phyloP scores from a whole-genome alignment of 306 rosid species.

The Begonia masoniana region DNA sequence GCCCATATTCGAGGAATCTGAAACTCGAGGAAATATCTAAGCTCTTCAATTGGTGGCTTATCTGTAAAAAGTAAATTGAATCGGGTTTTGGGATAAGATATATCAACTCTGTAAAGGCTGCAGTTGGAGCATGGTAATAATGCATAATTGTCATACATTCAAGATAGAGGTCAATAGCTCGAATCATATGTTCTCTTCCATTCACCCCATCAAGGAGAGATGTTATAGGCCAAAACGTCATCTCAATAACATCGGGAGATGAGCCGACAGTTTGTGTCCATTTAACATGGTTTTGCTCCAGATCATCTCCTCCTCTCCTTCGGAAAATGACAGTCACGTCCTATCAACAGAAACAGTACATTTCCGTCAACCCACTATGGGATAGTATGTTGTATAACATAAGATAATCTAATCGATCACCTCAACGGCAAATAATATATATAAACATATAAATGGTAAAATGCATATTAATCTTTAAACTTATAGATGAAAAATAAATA shows the following conservation, averaged over 20 bases:
- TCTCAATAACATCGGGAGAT: slow-evolving; percentile 67
- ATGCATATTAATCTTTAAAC: too few species aligned
- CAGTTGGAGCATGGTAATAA: neutral
- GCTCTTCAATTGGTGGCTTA: slow-evolving; percentile 93
- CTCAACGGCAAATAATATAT: too few species aligned
- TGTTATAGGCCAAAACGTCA: slow-evolving; percentile 55
- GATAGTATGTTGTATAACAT: too few species aligned
- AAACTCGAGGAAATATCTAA: slow-evolving; percentile 85
- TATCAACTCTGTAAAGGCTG: slow-evolving; percentile 3
- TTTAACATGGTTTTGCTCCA: slow-evolving; percentile 56
- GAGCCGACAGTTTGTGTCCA: slow-evolving; percentile 49
- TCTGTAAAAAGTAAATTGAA: slow-evolving; percentile 29
- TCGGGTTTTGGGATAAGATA: neutral
- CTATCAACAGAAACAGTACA: slow-evolving; percentile 19
- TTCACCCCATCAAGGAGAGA: slow-evolving; percentile 51
- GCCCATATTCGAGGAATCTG: slow-evolving; percentile 83
- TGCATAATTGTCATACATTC: slow-evolving; percentile 44
- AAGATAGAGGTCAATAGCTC: slow-evolving; percentile 75
- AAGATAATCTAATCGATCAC: too few species aligned
- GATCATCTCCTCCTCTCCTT: slow-evolving; percentile 88
- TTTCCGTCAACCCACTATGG: too few species aligned
- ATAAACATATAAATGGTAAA: too few species aligned
- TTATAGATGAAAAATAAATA: too few species aligned
- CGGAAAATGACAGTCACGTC: slow-evolving; percentile 76
- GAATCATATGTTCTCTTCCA: slow-evolving; percentile 53